Evolutionary conservation across 164 flowering plant genomes (phyloP), one percentile per base, ranked within the genome.

Genomic region (Magnolia changhungtana): DNA sequence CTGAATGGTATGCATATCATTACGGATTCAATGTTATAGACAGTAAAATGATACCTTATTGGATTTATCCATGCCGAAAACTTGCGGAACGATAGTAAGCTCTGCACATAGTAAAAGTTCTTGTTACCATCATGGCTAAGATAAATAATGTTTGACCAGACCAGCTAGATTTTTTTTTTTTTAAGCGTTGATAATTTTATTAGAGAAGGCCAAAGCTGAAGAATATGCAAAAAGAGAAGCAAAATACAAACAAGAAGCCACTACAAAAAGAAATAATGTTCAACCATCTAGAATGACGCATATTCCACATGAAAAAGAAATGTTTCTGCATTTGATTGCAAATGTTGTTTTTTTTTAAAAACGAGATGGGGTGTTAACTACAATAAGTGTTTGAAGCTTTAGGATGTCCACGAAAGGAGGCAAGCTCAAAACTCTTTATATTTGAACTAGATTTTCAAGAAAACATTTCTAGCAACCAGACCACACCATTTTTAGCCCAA

Each of bases 11-110:
- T 24, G 27, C 27, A 24, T 24, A 24, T 24, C 27, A 24, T 24
- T 24, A 24, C 27, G 27, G 27, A 24, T 24, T 24, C 27, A 24
- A 24, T 24, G 27, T 24, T 24, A 24, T 24, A 24, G 27, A 27
- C 55, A 13, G 18, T 8, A 29, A 9, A 23, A 73, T 59, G 58
- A 78, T 89, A 95, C 98, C 98, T 93, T 77, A 82, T 78, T 21
- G 98, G 98, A 76, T 95, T 95, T 72, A 95, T 91, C 98, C 98
- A 95, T 49, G 97, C 90, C 63, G 98, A 95, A 78, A 88, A 90
- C 85, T 93, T 95, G 80, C 98, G 93, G 76, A 93, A 92, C 5
- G 98, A 95, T 64, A 95, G 94, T 70, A 95, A 85, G 77, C 94
- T 92, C 97, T 92, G 92, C 88, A 83, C 69, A 77, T 31, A 74